A percentile compares a stretch with the other conserved stretches of the same genome.
Evolutionary conservation across 352 stramenopile species (phyloP).

Genomic region (Phytophthora pini): DNA sequence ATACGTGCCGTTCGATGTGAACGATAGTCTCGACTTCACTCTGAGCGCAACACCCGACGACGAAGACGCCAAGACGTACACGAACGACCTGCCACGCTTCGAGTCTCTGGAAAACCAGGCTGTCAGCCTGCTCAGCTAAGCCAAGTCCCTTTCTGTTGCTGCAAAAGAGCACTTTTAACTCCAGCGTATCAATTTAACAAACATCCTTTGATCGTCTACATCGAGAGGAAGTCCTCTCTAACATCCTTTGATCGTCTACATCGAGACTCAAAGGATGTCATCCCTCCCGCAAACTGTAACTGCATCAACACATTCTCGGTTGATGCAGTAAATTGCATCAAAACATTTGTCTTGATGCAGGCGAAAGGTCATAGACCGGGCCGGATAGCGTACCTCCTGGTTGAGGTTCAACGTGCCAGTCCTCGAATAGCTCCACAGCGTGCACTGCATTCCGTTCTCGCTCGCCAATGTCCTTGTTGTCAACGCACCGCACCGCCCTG

Average conservation of each 20-base stretch:
- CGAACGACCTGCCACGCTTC: slow-evolving; percentile 43
- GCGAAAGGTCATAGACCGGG: slow-evolving; percentile 21
- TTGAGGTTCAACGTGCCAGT: slow-evolving; percentile 15
- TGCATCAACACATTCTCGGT: no score
- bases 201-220: not conserved
- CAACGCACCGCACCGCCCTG: not conserved
- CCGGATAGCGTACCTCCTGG: not conserved
- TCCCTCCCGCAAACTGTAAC: slow-evolving; percentile 7
- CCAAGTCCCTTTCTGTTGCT: not conserved
- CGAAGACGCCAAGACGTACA: slow-evolving; percentile 40
- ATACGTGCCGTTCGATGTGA: slow-evolving; percentile 49
- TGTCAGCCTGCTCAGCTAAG: slow-evolving; percentile 37
- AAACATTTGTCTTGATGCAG: slow-evolving; percentile 36
- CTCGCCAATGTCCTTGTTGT: slow-evolving; percentile 27
- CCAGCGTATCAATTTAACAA: not conserved
- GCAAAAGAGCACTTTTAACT: not conserved
- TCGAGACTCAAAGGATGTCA: slow-evolving; percentile 7
- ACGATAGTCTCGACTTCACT: slow-evolving; percentile 45
- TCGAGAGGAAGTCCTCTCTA: not conserved
- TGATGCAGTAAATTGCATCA: slow-evolving; percentile 24
- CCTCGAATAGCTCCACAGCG: slow-evolving; percentile 14
- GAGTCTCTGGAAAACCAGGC: slow-evolving; percentile 44
- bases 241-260: not conserved
- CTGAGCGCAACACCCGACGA: slow-evolving; percentile 42
- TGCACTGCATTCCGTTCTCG: not conserved